phyloP scores from a whole-genome alignment of 495 filamentous ascomycete genomes.

The Tetracladium marchalianum region DNA sequence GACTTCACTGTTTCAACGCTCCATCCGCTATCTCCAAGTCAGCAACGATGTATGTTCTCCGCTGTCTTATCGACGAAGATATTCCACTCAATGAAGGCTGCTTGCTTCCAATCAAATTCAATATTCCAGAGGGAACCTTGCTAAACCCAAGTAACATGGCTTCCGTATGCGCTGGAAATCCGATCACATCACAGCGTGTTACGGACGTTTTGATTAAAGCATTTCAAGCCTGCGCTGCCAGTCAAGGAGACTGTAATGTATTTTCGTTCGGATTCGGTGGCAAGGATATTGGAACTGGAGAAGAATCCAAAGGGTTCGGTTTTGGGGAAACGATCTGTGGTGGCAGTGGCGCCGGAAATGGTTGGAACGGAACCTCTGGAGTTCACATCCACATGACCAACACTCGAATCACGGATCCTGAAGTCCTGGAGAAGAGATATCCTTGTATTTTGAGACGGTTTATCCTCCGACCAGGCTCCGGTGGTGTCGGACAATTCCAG shows the following conservation, averaged over 20 bases:
- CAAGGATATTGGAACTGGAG: conserved; percentile 17
- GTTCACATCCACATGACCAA: conserved; percentile 70
- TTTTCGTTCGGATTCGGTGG: conserved; percentile 17
- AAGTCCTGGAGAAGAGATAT: conserved; percentile 60
- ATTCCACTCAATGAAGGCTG: conserved; percentile 24
- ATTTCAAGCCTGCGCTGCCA: conserved; percentile 19
- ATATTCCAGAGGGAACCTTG: conserved; percentile 13
- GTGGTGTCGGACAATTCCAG: conserved; percentile 18
- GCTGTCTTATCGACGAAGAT: conserved; percentile 18
- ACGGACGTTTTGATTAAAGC: conserved; percentile 22
- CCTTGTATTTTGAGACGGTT: conserved; percentile 56
- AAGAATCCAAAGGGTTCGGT: conserved; percentile 41
- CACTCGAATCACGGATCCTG: conserved; percentile 61
- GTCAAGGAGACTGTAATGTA: conserved; percentile 17
- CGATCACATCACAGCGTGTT: conserved; percentile 20
- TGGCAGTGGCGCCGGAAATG: conserved; percentile 54
- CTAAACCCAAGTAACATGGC: conserved; percentile 13
- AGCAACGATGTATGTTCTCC: conserved; percentile 20
- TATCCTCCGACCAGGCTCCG: conserved; percentile 35
- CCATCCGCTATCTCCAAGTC: conserved; percentile 17
- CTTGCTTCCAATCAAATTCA: conserved; percentile 15
- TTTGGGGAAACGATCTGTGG: conserved; percentile 59
- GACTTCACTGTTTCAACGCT: conserved; percentile 11
- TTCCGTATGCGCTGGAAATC: conserved; percentile 19
- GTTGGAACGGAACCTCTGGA: conserved; percentile 55